A percentile compares a stretch with the other conserved stretches of the same genome.
Evolutionary conservation across 2,329 filamentous ascomycete genomes (phyloP).

Genomic region (Neospermospora avenae): DNA sequence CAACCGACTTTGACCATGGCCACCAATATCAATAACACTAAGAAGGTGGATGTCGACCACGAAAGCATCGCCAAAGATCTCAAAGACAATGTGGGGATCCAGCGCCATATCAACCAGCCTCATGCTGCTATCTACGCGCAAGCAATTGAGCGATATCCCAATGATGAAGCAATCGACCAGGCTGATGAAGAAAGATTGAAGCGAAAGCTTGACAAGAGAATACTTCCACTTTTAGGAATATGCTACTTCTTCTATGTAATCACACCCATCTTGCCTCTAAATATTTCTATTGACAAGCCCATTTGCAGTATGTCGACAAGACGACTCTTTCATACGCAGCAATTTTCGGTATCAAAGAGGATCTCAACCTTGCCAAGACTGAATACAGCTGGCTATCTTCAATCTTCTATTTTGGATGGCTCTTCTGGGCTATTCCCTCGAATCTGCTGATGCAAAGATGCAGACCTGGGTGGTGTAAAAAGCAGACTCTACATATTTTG

Average conservation of each 20-base stretch:
- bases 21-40: neutral
- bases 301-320: conserved; percentile 29
- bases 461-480: conserved; percentile 1
- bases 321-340: conserved; percentile 52
- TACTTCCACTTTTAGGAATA: conserved; percentile 52
- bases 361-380: conserved; percentile 47
- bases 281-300: neutral
- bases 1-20: neutral
- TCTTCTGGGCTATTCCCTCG: conserved; percentile 4
- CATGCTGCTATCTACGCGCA: neutral
- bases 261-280: neutral
- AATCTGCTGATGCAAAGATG: conserved; percentile 7
- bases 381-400: conserved; percentile 47
- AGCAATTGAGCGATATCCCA: neutral
- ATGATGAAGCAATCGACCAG: conserved; percentile 2
- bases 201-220: conserved; percentile 56
- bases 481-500: neutral
- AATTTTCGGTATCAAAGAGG: conserved; percentile 54
- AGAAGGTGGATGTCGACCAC: neutral
- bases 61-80: neutral
- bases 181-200: conserved; percentile 46
- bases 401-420: conserved; percentile 2
- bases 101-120: neutral
- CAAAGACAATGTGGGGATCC: neutral
- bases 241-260: conserved; percentile 44